A percentile compares a stretch with the other conserved stretches of the same genome.
Evolutionary conservation across 2,329 filamentous ascomycete species (phyloP).

Genomic region (Botrytis deweyae): DNA sequence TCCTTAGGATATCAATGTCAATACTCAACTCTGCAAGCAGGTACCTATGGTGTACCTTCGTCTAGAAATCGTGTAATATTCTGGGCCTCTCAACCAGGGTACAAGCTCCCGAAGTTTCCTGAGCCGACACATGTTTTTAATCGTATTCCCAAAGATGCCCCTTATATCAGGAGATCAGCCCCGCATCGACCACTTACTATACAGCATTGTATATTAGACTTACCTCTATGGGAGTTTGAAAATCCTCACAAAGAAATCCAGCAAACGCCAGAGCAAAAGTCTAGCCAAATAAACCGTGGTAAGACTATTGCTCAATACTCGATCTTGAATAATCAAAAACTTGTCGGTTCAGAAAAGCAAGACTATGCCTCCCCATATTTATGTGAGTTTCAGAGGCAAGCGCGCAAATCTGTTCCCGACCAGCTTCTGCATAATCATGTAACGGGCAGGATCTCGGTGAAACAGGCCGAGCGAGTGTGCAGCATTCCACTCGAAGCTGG

Average conservation of each 20-base stretch:
- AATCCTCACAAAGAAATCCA: slow-evolving; percentile 14
- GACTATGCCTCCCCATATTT: slow-evolving; percentile 14
- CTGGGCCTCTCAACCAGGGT: slow-evolving; percentile 26
- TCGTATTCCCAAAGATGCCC: background rate
- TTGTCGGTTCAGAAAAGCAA: slow-evolving; percentile 18
- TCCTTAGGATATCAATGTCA: slow-evolving; percentile 31
- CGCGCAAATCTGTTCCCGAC: background rate
- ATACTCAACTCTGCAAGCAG: slow-evolving; percentile 25
- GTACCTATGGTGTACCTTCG: slow-evolving; percentile 25
- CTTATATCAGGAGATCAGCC: slow-evolving; percentile 20
- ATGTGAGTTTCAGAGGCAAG: slow-evolving; percentile 23
- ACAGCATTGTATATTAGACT: slow-evolving; percentile 21
- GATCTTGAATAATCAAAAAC: background rate
- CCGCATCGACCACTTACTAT: slow-evolving; percentile 25
- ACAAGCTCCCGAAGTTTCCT: slow-evolving; percentile 27
- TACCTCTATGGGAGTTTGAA: slow-evolving; percentile 28
- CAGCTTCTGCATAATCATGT: slow-evolving; percentile 25
- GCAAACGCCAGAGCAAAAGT: background rate
- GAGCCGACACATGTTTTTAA: slow-evolving; percentile 21
- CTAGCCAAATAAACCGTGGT: background rate
- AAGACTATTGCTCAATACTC: slow-evolving; percentile 7
- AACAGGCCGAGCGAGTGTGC: slow-evolving; percentile 16
- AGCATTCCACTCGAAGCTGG: slow-evolving; percentile 19
- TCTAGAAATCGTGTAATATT: slow-evolving; percentile 26
- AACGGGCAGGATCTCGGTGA: background rate